Percentiles rank a stretch among this genome's conserved stretches.
Conservation (phyloP, 495 filamentous ascomycete species). For the Neurospora cerealis region DNA sequence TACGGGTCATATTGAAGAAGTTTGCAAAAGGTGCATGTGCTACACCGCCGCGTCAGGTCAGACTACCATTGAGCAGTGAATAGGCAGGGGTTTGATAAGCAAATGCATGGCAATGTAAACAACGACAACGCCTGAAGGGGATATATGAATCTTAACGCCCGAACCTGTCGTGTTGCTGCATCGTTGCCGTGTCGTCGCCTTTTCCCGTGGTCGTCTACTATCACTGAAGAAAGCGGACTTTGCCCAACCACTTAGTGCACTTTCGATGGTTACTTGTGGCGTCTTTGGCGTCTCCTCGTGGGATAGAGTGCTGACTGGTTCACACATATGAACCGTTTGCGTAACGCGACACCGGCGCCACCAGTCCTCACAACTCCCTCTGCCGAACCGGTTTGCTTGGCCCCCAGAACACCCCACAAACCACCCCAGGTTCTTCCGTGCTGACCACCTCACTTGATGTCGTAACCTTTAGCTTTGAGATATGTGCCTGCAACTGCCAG, state of each 20-base stretch:
- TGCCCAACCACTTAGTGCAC: neutral
- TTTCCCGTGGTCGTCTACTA: neutral
- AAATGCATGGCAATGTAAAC: neutral
- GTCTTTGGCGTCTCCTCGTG: neutral
- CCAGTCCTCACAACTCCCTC: neutral
- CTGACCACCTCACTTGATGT: conserved; percentile 19
- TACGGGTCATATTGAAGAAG: neutral
- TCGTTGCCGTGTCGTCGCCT: neutral
- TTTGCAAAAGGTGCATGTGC: neutral
- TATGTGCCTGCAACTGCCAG: conserved; percentile 51
- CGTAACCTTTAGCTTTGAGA: conserved; percentile 65
- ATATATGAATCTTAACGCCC: neutral
- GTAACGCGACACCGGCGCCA: neutral
- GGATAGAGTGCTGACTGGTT: neutral
- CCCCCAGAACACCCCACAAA: neutral
- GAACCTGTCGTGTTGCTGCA: neutral
- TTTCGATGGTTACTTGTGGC: neutral
- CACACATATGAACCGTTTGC: neutral
- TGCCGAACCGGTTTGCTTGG: neutral
- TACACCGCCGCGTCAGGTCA: neutral
- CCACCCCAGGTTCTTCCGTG: neutral
- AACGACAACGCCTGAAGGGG: neutral
- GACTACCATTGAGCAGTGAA: neutral
- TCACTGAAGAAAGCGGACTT: neutral
- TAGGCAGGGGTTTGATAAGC: neutral